Conservation (phyloP, 2,329 filamentous ascomycete species). For the Aspergillus hortae region DNA sequence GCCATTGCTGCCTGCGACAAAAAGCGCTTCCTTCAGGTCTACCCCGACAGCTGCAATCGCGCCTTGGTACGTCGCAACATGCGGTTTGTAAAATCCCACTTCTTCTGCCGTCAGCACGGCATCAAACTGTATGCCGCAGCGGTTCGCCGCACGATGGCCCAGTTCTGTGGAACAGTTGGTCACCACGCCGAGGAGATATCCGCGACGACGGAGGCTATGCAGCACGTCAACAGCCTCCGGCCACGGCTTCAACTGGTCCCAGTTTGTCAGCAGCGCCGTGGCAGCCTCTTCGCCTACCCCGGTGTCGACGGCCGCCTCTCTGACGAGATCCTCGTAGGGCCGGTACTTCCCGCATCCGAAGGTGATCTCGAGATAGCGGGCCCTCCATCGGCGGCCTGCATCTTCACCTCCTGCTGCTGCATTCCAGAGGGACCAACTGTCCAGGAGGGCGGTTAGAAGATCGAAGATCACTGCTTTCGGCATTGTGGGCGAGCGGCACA, state of each 20-base stretch:
- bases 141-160: neutral
- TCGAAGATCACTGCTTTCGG: slow-evolving; percentile 1
- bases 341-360: slow-evolving; percentile 3
- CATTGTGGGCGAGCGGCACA: neutral
- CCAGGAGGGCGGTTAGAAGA: slow-evolving; percentile 4
- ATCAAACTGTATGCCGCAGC: slow-evolving; percentile 2
- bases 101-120: slow-evolving; percentile 5
- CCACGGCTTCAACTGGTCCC: slow-evolving; percentile 4
- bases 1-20: slow-evolving; percentile 4
- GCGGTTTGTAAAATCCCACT: slow-evolving; percentile 4
- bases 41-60: neutral
- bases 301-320: neutral
- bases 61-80: neutral
- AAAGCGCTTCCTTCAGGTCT: neutral
- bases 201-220: neutral
- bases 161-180: slow-evolving; percentile 1
- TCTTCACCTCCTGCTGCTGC: neutral
- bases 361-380: slow-evolving; percentile 1
- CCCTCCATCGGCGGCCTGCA: neutral
- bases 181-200: slow-evolving; percentile 1
- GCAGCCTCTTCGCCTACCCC: neutral
- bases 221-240: neutral
- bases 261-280: neutral
- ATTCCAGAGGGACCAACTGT: slow-evolving; percentile 4
- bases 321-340: slow-evolving; percentile 3